Percentiles rank a stretch among this genome's conserved stretches.
These are phyloP conservation scores for Tylopilus subfusipes DNA, from an alignment of 768 basidiomycete species.

Conservation along the genomic window DNA sequence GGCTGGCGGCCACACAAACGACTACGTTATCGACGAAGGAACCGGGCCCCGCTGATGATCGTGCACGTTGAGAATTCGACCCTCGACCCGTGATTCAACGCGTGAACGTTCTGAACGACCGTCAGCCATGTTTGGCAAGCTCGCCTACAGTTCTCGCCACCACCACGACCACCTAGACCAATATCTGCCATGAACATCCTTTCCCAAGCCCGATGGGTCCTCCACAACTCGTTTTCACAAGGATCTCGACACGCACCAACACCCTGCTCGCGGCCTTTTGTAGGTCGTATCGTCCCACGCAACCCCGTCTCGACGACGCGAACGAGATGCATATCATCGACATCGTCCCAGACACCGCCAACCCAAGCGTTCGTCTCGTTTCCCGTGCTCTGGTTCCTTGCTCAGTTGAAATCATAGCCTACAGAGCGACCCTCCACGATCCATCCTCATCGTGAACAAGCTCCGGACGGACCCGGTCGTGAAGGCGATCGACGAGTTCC, in stretches of 20 bases:
- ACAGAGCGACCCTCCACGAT: constrained; percentile 44
- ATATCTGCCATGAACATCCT: constrained; percentile 18
- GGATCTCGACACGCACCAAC: constrained; percentile 1
- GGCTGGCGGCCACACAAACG: background rate
- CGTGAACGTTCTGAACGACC: background rate
- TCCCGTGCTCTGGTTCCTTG: constrained; percentile 2
- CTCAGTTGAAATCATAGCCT: constrained; percentile 29
- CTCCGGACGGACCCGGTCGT: constrained; percentile 74
- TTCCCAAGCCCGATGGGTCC: constrained; percentile 18
- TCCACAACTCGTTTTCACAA: constrained; percentile 22
- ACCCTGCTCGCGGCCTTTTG: constrained; percentile 2
- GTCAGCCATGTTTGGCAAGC: constrained; percentile 11
- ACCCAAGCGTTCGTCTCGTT: constrained; percentile 22
- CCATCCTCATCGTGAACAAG: constrained; percentile 78
- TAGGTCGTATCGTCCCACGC: background rate
- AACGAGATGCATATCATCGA: constrained; percentile 14
- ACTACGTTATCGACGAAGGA: background rate
- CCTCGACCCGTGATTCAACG: background rate
- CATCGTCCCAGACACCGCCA: constrained; percentile 3
- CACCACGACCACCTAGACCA: background rate
- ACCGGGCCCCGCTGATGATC: constrained; percentile 6
- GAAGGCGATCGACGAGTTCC: constrained; percentile 69
- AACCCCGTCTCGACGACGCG: background rate
- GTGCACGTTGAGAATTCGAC: constrained; percentile 2
- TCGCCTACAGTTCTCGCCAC: background rate